Conservation (phyloP, 768 basidiomycete species). For the Mycena maculata region DNA sequence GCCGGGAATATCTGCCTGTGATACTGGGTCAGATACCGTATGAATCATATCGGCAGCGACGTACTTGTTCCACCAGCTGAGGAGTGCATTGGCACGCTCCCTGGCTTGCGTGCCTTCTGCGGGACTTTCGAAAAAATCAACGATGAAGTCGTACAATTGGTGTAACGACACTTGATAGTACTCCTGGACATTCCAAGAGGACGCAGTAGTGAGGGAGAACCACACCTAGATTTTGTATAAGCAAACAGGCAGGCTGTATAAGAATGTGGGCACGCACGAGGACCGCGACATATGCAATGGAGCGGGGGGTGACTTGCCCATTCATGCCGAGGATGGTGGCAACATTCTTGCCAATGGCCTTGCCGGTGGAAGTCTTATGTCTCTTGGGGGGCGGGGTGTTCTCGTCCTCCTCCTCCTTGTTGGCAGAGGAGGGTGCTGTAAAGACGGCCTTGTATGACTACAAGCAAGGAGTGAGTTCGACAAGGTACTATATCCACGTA, state of each 20-base stretch:
- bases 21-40: not conserved
- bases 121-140: slow-evolving; percentile 21
- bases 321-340: slow-evolving; percentile 7
- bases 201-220: not conserved
- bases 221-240: slow-evolving; percentile 1
- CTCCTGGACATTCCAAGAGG: not conserved
- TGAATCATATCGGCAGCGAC: not conserved
- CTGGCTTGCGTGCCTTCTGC: not conserved
- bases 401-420: slow-evolving; percentile 14
- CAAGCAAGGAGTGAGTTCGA: not conserved
- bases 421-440: slow-evolving; percentile 14
- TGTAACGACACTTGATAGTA: slow-evolving; percentile 4
- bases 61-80: slow-evolving; percentile 27
- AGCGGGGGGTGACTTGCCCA: slow-evolving; percentile 12
- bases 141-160: slow-evolving; percentile 22
- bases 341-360: not conserved
- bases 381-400: slow-evolving; percentile 18
- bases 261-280: not conserved
- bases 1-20: slow-evolving; percentile 13
- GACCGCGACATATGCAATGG: slow-evolving; percentile 19
- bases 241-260: not conserved
- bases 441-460: slow-evolving; percentile 16
- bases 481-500: not conserved
- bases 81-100: slow-evolving; percentile 8
- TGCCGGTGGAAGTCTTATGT: not conserved